A percentile compares a stretch with the other conserved stretches of the same genome.
Evolutionary conservation across 2,329 filamentous ascomycete species (phyloP).

Genomic region (Paecilomyces formosus): DNA sequence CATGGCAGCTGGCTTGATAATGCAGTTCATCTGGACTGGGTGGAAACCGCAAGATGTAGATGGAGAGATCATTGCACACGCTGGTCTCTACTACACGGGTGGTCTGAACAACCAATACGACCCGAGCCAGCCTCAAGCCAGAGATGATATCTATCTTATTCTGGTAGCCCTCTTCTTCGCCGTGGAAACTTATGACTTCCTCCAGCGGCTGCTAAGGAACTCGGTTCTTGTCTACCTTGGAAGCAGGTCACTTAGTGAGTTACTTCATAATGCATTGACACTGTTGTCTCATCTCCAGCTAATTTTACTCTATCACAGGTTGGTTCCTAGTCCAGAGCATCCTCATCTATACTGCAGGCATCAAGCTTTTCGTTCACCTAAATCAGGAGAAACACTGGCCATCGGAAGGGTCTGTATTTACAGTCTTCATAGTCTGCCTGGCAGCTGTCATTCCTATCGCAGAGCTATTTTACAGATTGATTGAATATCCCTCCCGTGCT

Average conservation of each 20-base stretch:
- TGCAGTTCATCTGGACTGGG: slow-evolving; percentile 39
- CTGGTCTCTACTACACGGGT: slow-evolving; percentile 32
- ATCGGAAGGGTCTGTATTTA: not conserved
- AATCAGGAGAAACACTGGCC: not conserved
- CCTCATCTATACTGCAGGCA: slow-evolving; percentile 35
- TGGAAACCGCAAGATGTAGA: slow-evolving; percentile 27
- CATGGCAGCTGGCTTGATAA: slow-evolving; percentile 26
- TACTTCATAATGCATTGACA: not conserved
- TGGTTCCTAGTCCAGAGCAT: slow-evolving; percentile 36
- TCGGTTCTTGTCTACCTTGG: slow-evolving; percentile 31
- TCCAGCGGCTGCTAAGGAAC: slow-evolving; percentile 29
- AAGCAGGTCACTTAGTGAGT: slow-evolving; percentile 38
- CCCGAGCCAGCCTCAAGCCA: slow-evolving; percentile 25
- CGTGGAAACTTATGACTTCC: slow-evolving; percentile 30
- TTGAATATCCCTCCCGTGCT: not conserved
- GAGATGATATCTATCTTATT: slow-evolving; percentile 38
- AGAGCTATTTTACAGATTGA: not conserved
- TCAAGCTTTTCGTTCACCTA: slow-evolving; percentile 10
- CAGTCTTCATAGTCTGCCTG: not conserved
- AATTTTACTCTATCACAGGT: slow-evolving; percentile 17
- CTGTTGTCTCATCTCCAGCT: not conserved
- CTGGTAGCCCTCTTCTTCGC: slow-evolving; percentile 35
- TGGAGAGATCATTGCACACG: slow-evolving; percentile 34
- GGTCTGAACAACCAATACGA: slow-evolving; percentile 29
- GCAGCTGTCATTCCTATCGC: not conserved